A percentile compares a stretch with the other conserved stretches of the same genome.
phyloP scores from a whole-genome alignment of 2,329 filamentous ascomycete genomes.

The Fusarium sp. region DNA sequence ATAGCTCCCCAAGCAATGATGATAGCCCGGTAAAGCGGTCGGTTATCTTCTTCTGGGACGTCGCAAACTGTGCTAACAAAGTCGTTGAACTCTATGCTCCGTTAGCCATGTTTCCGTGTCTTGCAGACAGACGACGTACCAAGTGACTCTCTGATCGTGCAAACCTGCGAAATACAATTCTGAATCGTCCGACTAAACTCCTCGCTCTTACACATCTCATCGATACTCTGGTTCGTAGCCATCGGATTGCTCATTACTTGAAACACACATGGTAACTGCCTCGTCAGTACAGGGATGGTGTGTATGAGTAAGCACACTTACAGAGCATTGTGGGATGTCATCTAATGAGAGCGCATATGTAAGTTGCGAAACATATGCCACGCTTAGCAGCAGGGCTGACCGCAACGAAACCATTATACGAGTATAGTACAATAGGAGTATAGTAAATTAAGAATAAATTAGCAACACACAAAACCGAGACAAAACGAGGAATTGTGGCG shows the following conservation, averaged over 20 bases:
- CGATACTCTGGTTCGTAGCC: not conserved
- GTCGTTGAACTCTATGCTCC: fast-evolving
- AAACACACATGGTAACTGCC: not conserved
- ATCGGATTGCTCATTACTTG: not conserved
- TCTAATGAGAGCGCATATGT: not conserved
- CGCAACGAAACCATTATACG: not conserved
- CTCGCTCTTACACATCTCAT: not conserved
- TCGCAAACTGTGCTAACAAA: not conserved
- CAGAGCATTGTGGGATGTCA: constrained; percentile 6
- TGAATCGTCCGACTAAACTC: not conserved
- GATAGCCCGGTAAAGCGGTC: not conserved
- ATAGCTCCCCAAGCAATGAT: not conserved
- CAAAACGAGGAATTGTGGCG: not conserved
- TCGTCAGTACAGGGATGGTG: not conserved
- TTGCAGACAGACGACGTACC: not conserved
- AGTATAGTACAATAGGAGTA: not conserved
- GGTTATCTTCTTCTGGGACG: not conserved
- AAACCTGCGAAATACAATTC: not conserved
- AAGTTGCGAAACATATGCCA: not conserved
- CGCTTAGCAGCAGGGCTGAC: not conserved
- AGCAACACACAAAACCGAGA: not conserved
- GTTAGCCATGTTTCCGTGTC: not conserved
- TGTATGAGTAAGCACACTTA: not conserved
- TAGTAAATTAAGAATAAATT: not conserved
- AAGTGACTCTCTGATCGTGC: not conserved